Conservation (phyloP, 345 rosid species). For the Kandelia obovata region DNA sequence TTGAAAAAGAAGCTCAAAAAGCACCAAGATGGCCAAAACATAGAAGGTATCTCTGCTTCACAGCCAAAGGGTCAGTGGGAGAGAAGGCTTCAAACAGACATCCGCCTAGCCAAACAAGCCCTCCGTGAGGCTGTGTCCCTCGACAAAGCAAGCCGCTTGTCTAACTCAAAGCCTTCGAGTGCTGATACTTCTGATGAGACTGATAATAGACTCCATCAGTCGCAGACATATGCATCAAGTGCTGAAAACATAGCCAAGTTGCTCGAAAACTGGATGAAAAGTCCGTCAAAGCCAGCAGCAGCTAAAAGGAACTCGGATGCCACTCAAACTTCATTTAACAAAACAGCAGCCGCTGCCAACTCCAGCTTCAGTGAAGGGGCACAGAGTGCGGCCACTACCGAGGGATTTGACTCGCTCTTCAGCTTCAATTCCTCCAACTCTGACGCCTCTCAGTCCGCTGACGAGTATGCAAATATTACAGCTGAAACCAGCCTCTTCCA, state of each 20-base stretch:
- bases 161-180: conserved; percentile 15
- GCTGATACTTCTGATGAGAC: background rate
- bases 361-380: conserved; percentile 32
- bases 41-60: conserved; percentile 37
- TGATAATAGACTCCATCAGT: conserved; percentile 6
- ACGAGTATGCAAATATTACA: conserved; percentile 21
- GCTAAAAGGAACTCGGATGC: conserved; percentile 20
- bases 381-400: conserved; percentile 13
- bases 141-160: conserved; percentile 29
- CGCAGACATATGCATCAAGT: conserved; percentile 45
- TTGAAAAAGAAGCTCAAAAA: conserved; percentile 71
- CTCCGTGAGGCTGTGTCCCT: conserved; percentile 72
- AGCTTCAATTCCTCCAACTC: conserved; percentile 45
- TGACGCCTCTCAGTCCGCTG: conserved; percentile 39
- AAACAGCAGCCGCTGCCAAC: conserved; percentile 13
- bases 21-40: conserved; percentile 37
- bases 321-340: conserved; percentile 22
- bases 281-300: conserved; percentile 22
- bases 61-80: conserved; percentile 71
- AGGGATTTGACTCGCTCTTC: conserved; percentile 41
- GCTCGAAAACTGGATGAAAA: conserved; percentile 61
- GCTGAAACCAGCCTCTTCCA: conserved; percentile 31
- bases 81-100: conserved; percentile 81
- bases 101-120: conserved; percentile 79
- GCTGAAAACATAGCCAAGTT: conserved; percentile 65